Percentiles rank a stretch among this genome's conserved stretches.
phyloP scores from a whole-genome alignment of 1,139 yeast genomes.

The Kluyveromyces sp. region DNA sequence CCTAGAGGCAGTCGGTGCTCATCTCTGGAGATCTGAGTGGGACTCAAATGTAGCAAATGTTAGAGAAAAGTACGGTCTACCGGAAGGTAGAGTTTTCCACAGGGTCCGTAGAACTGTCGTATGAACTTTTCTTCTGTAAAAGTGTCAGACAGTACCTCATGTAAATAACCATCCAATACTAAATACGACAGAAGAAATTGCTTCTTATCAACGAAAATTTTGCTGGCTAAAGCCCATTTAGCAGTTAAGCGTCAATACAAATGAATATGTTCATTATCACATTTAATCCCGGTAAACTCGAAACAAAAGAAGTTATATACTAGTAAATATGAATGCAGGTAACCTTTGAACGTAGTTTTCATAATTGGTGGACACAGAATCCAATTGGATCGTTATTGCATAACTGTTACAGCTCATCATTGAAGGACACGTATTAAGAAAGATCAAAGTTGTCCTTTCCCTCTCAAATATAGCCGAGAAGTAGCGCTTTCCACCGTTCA shows the following conservation, averaged over 20 bases:
- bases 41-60: constrained; percentile 68
- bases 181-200: too few species aligned
- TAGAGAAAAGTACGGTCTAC: constrained; percentile 65
- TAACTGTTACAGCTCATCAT: background rate
- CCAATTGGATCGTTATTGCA: background rate
- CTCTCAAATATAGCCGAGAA: background rate
- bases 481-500: background rate
- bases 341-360: background rate
- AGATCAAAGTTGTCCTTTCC: background rate
- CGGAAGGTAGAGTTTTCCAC: constrained; percentile 66
- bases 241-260: too few species aligned
- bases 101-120: constrained; percentile 37
- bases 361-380: background rate
- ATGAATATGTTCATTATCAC: background rate
- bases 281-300: background rate
- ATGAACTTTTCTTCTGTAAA: too few species aligned
- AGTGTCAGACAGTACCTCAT: too few species aligned
- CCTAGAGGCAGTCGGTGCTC: constrained; percentile 79
- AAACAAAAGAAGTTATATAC: background rate
- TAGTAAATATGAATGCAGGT: background rate
- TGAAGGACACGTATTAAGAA: background rate
- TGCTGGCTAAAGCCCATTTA: too few species aligned
- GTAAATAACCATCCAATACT: background rate
- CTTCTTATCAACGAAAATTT: too few species aligned
- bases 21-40: constrained; percentile 81